These are phyloP conservation scores for Podospora fimiseda DNA, from an alignment of 495 filamentous ascomycete genomes.

Conservation along the genomic window DNA sequence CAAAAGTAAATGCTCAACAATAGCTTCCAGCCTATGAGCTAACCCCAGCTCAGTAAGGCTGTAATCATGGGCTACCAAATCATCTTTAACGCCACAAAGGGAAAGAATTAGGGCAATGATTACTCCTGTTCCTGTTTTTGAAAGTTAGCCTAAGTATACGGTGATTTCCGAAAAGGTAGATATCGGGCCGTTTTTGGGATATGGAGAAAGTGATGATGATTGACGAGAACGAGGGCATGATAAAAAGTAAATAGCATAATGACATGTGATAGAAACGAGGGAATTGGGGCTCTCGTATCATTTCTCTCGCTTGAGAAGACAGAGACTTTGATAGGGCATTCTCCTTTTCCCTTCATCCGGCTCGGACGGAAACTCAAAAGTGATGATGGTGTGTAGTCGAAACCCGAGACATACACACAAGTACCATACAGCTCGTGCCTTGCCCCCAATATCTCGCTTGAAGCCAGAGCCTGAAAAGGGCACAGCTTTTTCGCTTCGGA, in stretches of 20 bases:
- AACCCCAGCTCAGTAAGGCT: slow-evolving; percentile 52
- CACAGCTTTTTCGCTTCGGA: neutral
- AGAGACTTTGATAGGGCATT: too few species aligned
- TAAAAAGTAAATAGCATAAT: too few species aligned
- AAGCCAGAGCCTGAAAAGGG: neutral
- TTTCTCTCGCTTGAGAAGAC: too few species aligned
- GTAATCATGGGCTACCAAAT: slow-evolving; percentile 57
- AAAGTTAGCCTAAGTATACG: neutral
- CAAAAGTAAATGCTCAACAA: slow-evolving; percentile 39
- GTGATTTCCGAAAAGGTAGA: too few species aligned
- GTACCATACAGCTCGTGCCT: too few species aligned
- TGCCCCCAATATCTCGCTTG: neutral
- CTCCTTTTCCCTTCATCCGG: too few species aligned
- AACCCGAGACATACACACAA: too few species aligned
- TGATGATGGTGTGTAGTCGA: neutral
- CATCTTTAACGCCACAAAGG: slow-evolving; percentile 50
- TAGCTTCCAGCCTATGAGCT: slow-evolving; percentile 32
- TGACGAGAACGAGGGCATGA: slow-evolving; percentile 2
- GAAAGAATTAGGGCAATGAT: slow-evolving; percentile 53
- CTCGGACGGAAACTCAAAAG: neutral
- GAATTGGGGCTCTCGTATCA: too few species aligned
- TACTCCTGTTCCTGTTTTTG: slow-evolving; percentile 48
- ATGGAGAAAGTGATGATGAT: slow-evolving; percentile 6
- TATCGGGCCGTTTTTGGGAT: too few species aligned
- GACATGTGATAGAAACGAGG: too few species aligned